Evolutionary conservation across 306 rosid species (phyloP).

Genomic region (Gleditsia sinensis): DNA sequence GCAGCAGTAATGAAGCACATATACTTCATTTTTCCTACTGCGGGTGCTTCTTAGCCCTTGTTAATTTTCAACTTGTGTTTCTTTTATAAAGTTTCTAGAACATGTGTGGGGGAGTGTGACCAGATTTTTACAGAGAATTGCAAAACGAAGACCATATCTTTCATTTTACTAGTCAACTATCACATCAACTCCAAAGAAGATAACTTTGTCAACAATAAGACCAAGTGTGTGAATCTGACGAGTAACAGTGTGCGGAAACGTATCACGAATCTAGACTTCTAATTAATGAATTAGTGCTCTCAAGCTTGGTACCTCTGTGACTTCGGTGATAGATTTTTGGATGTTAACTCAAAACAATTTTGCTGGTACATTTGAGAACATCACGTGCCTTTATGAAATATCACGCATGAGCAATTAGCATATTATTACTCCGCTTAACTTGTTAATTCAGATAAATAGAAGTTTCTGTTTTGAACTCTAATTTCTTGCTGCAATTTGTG

Average conservation of each 20-base stretch:
- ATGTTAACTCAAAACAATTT: too few relatives aligned
- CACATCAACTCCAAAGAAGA: not conserved
- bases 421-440: not conserved
- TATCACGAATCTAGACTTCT: slow-evolving; percentile 12
- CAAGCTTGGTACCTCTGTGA: not conserved
- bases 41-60: not conserved
- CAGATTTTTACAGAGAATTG: not conserved
- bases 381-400: not conserved
- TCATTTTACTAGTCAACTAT: slow-evolving; percentile 7
- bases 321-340: too few relatives aligned
- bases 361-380: not conserved
- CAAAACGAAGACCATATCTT: not conserved
- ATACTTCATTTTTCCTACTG: not conserved
- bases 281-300: slow-evolving; percentile 7
- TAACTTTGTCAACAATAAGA: slow-evolving; percentile 29
- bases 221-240: slow-evolving; percentile 13
- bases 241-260: slow-evolving; percentile 17
- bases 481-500: not conserved
- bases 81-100: slow-evolving; percentile 16
- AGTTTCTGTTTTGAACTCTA: not conserved
- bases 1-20: not conserved
- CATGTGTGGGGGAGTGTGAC: not conserved
- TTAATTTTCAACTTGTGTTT: slow-evolving; percentile 6
- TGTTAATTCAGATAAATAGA: not conserved
- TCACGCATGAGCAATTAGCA: not conserved